Evolutionary conservation across 2,329 filamentous ascomycete genomes (phyloP).

Genomic region (Talaromyces marneffei): DNA sequence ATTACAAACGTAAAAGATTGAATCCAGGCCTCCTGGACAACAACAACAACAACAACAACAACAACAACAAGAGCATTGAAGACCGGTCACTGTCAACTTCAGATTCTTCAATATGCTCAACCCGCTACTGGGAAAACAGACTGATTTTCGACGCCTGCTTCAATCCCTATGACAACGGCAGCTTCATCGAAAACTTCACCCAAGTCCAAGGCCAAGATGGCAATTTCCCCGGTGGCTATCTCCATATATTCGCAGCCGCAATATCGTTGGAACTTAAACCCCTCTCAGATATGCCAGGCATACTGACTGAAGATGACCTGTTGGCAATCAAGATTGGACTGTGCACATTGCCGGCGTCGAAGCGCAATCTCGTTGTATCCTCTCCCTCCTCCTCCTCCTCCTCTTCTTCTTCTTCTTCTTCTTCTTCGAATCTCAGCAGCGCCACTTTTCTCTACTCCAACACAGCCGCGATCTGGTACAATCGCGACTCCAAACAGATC

Average conservation of each 20-base stretch:
- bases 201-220: neutral
- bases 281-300: neutral
- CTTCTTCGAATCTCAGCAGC: neutral
- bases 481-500: neutral
- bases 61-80: no score
- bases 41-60: no score
- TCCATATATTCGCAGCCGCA: neutral
- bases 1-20: neutral
- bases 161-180: neutral
- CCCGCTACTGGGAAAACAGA: neutral
- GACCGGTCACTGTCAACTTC: no score
- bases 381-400: neutral
- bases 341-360: neutral
- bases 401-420: neutral
- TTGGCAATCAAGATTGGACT: neutral
- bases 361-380: neutral
- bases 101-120: neutral
- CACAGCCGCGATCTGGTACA: neutral
- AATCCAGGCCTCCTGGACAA: neutral
- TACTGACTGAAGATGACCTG: neutral
- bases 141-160: neutral
- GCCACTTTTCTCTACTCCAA: neutral
- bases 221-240: constrained; percentile 5
- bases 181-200: neutral
- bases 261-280: neutral